Conservation (phyloP, 345 rosid species). For the Linum tenue region DNA sequence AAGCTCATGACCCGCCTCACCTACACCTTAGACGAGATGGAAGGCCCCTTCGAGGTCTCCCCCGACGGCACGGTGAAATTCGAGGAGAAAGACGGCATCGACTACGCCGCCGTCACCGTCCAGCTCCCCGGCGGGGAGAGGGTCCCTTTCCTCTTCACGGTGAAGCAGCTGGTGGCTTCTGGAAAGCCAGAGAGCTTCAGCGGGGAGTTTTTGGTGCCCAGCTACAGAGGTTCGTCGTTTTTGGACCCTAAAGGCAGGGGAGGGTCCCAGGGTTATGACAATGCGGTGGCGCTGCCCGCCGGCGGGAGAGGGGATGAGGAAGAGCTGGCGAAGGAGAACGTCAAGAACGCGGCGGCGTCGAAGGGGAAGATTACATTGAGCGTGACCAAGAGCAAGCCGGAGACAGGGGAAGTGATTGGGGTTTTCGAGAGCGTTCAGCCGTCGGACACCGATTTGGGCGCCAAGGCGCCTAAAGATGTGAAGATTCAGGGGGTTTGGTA, state of each 20-base stretch:
- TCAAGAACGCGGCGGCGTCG: conserved; percentile 56
- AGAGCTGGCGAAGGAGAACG: conserved; percentile 73
- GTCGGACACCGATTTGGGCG: conserved; percentile 96
- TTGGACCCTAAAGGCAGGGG: conserved; percentile 94
- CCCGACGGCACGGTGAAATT: conserved; percentile 51
- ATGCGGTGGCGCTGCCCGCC: conserved; percentile 83
- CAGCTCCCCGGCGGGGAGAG: conserved; percentile 87
- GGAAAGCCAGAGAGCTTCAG: conserved; percentile 72
- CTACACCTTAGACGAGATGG: conserved; percentile 91
- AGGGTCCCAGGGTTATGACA: conserved; percentile 84
- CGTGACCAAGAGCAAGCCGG: conserved; percentile 76
- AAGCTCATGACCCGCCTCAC: conserved; percentile 98
- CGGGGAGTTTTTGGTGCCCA: conserved; percentile 66
- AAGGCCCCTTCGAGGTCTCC: conserved; percentile 87
- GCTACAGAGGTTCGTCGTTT: conserved; percentile 78
- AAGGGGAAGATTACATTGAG: conserved; percentile 75
- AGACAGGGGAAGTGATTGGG: conserved; percentile 84
- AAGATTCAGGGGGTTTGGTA: conserved; percentile 95
- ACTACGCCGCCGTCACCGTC: conserved; percentile 78
- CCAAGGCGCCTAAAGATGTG: conserved; percentile 90
- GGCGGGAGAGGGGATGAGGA: conserved; percentile 98
- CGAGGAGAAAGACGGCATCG: conserved; percentile 81
- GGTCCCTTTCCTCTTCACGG: conserved; percentile 81
- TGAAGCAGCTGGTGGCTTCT: conserved; percentile 69
- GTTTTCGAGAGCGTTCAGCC: conserved; percentile 97